Conservation (phyloP, 179 eudicot genomes). For the Silene vulgaris region DNA sequence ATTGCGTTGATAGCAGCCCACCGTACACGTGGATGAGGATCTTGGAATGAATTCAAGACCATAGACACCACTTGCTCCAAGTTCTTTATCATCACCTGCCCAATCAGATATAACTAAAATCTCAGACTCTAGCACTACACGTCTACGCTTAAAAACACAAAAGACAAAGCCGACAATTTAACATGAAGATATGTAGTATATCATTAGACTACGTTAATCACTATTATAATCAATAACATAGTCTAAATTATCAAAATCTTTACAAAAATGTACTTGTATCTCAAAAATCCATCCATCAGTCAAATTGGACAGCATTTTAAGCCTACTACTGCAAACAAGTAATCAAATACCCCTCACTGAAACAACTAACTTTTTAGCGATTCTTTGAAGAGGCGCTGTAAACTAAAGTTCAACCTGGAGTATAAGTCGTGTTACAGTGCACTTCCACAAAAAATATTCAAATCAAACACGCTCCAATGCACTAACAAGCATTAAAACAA, state of each 20-base stretch:
- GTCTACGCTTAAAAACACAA: background rate
- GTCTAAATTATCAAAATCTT: background rate
- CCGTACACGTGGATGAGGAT: slow-evolving; percentile 91
- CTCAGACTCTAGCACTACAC: background rate
- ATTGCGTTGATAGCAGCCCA: slow-evolving; percentile 99
- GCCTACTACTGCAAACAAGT: background rate
- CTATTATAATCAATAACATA: background rate
- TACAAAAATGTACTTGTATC: background rate
- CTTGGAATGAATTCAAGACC: slow-evolving; percentile 82
- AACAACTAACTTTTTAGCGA: background rate
- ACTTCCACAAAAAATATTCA: background rate
- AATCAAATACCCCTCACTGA: background rate
- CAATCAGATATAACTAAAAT: slow-evolving; percentile 6
- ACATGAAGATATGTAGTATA: background rate
- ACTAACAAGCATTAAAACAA: background rate
- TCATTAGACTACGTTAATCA: background rate
- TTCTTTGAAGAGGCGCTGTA: background rate
- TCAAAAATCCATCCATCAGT: background rate
- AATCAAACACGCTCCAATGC: background rate
- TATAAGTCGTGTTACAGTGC: background rate
- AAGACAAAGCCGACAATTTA: background rate
- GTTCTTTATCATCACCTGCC: slow-evolving; percentile 80
- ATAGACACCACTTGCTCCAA: slow-evolving; percentile 80
- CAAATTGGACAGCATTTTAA: background rate
- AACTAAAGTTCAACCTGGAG: background rate